Base-by-base conservation (phyloP, 805 yeast genomes). In the Ogataea thermomethanolica region DNA sequence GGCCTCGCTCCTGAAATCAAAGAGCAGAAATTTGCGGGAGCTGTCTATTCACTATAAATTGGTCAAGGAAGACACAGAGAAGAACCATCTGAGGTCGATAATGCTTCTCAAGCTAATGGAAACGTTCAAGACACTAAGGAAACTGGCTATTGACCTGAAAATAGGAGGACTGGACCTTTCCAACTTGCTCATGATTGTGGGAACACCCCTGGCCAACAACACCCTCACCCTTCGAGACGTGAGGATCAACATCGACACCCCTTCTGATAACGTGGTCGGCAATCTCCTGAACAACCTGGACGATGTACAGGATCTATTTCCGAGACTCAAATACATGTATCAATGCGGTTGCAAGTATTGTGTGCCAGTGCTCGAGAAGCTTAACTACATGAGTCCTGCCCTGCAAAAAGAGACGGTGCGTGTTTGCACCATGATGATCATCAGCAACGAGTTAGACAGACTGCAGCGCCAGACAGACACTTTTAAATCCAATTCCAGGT, bases 41-140 rank as follows among this genome's bases (percentile, higher is more conserved):
- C 30, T 61, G 9, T 44, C 58, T 2, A 36, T 61, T 6, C 58
- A 52, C 33, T 61, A 61, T 35, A 45, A 46, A 21, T 41, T 61
- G 13, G 6, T 36, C 5, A 47, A 45, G 28, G 49, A 51, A 15
- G 64, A 61, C 35, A 38, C 35, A 6, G 64, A 58, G n/a, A 61
- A 61, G 29, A 61, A 61, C 38, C 61, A 59, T 41, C 39, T 61
- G 15, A 44, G 66, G 29, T 48, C 65, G 8, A 52, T 61, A 56
- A 53, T 59, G 57, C 39, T 61, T n/a, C 43, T 61, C 29, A 53
- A 56, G 33, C 36, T 61, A 8, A 48, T 52, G 22, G 62, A 59
- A 37, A 43, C 60, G 6, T 61, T 61, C 36, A 37, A 39, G 14
- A 41, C 34, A 9, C 47, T 61, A 14, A 27, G 34, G 5, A 45